Evolutionary conservation across 2,329 filamentous ascomycete species (phyloP).

Genomic region (Amauroascus niger): DNA sequence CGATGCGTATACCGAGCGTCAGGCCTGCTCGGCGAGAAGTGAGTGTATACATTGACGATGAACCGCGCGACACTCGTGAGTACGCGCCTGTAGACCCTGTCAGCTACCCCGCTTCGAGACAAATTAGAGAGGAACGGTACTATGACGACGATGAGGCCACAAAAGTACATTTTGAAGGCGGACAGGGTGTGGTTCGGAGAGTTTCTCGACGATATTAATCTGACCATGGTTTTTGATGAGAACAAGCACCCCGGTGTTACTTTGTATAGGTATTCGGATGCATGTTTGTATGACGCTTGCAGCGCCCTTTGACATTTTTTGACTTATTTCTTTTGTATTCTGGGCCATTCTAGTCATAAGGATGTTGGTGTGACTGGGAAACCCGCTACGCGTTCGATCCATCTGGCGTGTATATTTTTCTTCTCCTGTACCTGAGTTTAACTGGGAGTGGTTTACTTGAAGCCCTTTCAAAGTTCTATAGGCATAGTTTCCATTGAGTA

Average conservation of each 20-base stretch:
- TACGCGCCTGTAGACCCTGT: constrained; percentile 38
- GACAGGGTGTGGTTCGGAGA: constrained; percentile 26
- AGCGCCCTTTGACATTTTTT: not conserved
- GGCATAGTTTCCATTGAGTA: not conserved
- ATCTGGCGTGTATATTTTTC: not conserved
- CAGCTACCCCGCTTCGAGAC: constrained; percentile 34
- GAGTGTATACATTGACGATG: constrained; percentile 37
- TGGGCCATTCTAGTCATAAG: not conserved
- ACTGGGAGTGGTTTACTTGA: not conserved
- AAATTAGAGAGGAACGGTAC: constrained; percentile 29
- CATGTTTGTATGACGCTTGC: not conserved
- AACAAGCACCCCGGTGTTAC: not conserved
- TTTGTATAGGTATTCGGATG: not conserved
- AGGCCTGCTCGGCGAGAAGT: constrained; percentile 36
- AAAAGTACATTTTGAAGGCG: constrained; percentile 25
- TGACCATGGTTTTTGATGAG: not conserved
- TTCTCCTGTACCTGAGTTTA: not conserved
- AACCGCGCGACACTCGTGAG: constrained; percentile 35
- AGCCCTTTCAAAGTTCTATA: not conserved
- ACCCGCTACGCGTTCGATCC: too few relatives aligned
- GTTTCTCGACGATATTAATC: constrained; percentile 28
- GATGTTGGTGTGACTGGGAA: too few relatives aligned
- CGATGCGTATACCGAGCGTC: constrained; percentile 36
- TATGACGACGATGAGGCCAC: constrained; percentile 31
- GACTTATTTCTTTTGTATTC: not conserved